Evolutionary conservation across 352 stramenopile species (phyloP).

Genomic region (Thalassiosira tumida): DNA sequence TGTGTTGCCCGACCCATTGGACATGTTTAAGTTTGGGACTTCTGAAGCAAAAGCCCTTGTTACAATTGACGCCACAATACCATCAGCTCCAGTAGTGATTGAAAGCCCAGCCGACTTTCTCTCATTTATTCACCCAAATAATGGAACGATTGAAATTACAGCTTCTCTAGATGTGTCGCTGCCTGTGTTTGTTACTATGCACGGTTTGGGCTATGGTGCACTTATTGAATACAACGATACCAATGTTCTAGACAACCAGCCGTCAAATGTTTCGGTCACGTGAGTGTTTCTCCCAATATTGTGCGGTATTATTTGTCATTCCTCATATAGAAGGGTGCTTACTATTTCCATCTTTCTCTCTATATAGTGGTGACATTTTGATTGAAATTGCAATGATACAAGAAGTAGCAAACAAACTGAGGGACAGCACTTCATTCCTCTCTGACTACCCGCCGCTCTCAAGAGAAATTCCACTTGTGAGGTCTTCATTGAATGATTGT

Average conservation of each 20-base stretch:
- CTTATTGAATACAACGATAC: slow-evolving; percentile 56
- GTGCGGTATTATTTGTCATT: too few species aligned
- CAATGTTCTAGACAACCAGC: slow-evolving; percentile 66
- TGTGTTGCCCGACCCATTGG: neutral
- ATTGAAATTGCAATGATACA: slow-evolving; percentile 52
- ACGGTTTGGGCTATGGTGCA: slow-evolving; percentile 49
- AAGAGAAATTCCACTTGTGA: slow-evolving; percentile 56
- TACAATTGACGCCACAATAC: slow-evolving; percentile 25
- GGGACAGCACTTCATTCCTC: slow-evolving; percentile 47
- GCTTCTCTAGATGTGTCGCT: slow-evolving; percentile 57
- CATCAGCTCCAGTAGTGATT: neutral
- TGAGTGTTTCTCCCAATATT: too few species aligned
- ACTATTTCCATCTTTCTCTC: too few species aligned
- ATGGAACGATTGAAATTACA: slow-evolving; percentile 17
- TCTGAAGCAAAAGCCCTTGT: slow-evolving; percentile 69
- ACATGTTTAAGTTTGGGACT: slow-evolving; percentile 35
- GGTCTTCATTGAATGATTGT: slow-evolving; percentile 59
- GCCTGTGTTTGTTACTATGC: slow-evolving; percentile 59
- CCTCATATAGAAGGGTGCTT: too few species aligned
- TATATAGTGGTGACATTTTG: slow-evolving; percentile 47
- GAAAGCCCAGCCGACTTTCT: slow-evolving; percentile 14
- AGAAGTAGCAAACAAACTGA: slow-evolving; percentile 19
- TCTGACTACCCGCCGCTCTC: slow-evolving; percentile 35
- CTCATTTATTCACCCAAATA: neutral
- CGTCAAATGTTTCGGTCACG: too few species aligned